Base-by-base conservation (phyloP, 2,329 filamentous ascomycete genomes). In the Cladosporium sp. region DNA sequence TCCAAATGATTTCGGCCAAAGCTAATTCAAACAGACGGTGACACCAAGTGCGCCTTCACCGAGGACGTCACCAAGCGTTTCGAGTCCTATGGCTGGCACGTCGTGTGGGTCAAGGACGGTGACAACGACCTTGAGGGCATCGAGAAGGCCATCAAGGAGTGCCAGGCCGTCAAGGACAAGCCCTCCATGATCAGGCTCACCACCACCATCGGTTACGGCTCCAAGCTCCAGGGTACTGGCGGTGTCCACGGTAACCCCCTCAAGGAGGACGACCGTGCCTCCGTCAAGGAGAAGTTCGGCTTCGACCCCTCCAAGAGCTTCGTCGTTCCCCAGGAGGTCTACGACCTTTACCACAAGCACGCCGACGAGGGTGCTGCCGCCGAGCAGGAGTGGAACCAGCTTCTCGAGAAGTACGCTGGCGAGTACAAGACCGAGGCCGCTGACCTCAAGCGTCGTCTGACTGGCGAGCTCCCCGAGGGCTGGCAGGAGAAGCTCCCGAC, bases 191-290 rank as follows among this genome's bases (percentile, higher is more conserved):
- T 99, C 86, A 93, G 96, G 86, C 88, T 99, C 75, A 93, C 89
- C 79, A 99, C 95, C 78, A 98, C 91, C 80, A 99, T 99, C 78
- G 95, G 95, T 76, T 99, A 90, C 82, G 95, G 95, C 75, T 98
- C 95, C 74, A 88, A 91, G 81, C 88, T 95, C 75, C 88, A 96
- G 85, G 95, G 95, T 76, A 98, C 95, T 73, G 90, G 92, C 80
- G 92, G 92, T 80, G 95, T 99, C 69, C 95, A 99, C 87, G 95
- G 95, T 74, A 93, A 94, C 80, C 91, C 95, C 68, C 88, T 99
- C 72, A 98, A 98, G 89, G 87, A 89, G 71, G 94, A 97, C 75
- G 95, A 99, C 79, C 90, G 91, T 81, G 90, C 93, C 86, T 88
- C 92, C 81, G 88, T 98, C 80, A 99, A 99, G 91, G 76, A 87